phyloP scores from a whole-genome alignment of 108 stramenopile genomes.

The Halocafeteria seosinensis region DNA sequence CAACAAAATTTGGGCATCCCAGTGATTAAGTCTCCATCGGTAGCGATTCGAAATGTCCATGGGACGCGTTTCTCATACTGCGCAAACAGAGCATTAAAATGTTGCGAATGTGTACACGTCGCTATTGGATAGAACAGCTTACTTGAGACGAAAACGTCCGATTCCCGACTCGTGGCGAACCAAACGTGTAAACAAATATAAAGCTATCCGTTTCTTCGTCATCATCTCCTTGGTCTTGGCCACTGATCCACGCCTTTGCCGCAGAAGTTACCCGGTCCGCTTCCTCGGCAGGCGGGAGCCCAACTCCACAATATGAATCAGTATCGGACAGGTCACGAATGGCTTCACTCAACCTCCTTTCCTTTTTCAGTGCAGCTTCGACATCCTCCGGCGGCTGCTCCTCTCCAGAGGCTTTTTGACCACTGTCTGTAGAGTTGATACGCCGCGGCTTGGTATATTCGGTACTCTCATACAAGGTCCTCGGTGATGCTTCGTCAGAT shows the following conservation, averaged over 20 bases:
- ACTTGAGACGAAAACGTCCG: not conserved
- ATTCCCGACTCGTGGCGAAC: slow-evolving; percentile 4
- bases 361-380: not conserved
- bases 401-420: no score
- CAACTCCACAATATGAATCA: no score
- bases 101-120: no score
- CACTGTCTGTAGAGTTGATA: no score
- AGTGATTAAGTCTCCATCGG: not conserved
- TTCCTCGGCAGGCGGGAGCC: not conserved
- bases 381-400: not conserved
- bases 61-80: not conserved
- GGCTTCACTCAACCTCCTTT: no score
- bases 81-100: no score
- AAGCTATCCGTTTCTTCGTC: not conserved
- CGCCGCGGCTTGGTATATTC: no score
- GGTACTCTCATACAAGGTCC: no score
- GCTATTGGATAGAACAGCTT: no score
- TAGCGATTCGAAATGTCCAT: not conserved
- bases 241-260: no score
- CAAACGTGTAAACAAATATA: not conserved
- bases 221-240: not conserved
- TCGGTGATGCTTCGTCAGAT: no score
- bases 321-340: no score
- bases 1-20: not conserved
- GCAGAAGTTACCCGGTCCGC: not conserved